A percentile compares a stretch with the other conserved stretches of the same genome.
phyloP scores from a whole-genome alignment of 768 basidiomycete species.

The Boletus pseudopeckii region DNA sequence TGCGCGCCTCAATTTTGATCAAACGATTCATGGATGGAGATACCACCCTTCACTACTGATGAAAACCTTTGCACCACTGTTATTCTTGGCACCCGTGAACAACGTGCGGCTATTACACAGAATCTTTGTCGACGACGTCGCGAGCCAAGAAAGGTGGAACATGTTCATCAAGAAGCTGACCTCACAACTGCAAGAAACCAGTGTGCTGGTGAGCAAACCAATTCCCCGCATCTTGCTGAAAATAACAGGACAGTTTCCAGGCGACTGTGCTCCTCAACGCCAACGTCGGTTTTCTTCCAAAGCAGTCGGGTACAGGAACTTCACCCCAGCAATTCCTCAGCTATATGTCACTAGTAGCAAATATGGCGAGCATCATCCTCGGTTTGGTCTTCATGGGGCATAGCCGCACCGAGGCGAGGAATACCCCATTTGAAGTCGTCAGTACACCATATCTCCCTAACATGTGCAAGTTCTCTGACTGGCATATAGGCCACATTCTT shows the following conservation, averaged over 20 bases:
- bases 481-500: conserved; percentile 15
- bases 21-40: conserved; percentile 30
- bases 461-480: not conserved
- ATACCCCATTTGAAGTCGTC: conserved; percentile 35
- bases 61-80: conserved; percentile 35
- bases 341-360: conserved; percentile 43
- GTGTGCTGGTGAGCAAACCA: conserved; percentile 43
- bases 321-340: conserved; percentile 37
- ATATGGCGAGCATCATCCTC: conserved; percentile 41
- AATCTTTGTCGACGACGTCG: conserved; percentile 49
- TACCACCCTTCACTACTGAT: conserved; percentile 37
- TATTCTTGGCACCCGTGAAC: conserved; percentile 50
- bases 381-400: conserved; percentile 42
- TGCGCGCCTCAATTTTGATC: conserved; percentile 38
- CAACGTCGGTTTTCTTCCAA: conserved; percentile 60
- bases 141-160: conserved; percentile 42
- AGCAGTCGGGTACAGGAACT: conserved; percentile 36
- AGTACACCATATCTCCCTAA: conserved; percentile 6
- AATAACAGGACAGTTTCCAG: conserved; percentile 26
- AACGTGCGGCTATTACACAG: conserved; percentile 44
- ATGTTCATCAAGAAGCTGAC: conserved; percentile 42
- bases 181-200: conserved; percentile 50
- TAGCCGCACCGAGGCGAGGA: conserved; percentile 33
- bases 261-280: conserved; percentile 56
- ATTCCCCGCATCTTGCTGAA: not conserved